phyloP scores from a whole-genome alignment of 2,329 filamentous ascomycete species.

The Thielaviopsis populi region DNA sequence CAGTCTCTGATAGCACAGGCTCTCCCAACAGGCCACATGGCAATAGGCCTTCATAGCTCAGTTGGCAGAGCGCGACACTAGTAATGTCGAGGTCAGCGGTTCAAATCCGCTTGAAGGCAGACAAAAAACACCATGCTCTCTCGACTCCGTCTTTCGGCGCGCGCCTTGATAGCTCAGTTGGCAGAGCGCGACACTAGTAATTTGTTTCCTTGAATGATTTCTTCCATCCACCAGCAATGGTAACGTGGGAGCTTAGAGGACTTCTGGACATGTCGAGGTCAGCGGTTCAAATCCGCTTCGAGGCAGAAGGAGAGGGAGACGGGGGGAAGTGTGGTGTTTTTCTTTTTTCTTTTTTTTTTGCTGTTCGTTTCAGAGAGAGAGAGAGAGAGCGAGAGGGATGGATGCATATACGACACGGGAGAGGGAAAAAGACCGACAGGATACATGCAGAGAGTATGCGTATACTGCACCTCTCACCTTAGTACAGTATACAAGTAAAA shows the following conservation, averaged over 20 bases:
- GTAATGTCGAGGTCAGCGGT: conserved; percentile 14
- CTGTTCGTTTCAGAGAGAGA: too few species aligned
- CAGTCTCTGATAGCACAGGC: not conserved
- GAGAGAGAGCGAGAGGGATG: too few species aligned
- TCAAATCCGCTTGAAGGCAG: conserved; percentile 13
- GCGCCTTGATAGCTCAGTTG: conserved; percentile 16
- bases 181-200: conserved; percentile 16
- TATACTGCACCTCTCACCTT: too few species aligned
- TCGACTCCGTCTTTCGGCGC: not conserved
- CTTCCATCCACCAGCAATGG: not conserved
- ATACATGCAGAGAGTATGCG: not conserved
- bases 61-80: conserved; percentile 14
- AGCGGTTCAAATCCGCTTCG: conserved; percentile 15
- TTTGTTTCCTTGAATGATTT: not conserved
- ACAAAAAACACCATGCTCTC: not conserved
- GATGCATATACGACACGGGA: too few species aligned
- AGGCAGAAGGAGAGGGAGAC: not conserved
- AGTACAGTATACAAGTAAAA: too few species aligned
- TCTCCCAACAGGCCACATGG: not conserved
- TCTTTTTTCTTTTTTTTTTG: not conserved
- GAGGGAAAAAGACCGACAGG: too few species aligned
- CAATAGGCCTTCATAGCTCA: conserved; percentile 9
- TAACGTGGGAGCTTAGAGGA: not conserved
- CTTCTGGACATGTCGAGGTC: conserved; percentile 12
- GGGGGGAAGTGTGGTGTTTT: not conserved